Conservation (phyloP, 345 rosid genomes). For the Stellera chamaejasme region DNA sequence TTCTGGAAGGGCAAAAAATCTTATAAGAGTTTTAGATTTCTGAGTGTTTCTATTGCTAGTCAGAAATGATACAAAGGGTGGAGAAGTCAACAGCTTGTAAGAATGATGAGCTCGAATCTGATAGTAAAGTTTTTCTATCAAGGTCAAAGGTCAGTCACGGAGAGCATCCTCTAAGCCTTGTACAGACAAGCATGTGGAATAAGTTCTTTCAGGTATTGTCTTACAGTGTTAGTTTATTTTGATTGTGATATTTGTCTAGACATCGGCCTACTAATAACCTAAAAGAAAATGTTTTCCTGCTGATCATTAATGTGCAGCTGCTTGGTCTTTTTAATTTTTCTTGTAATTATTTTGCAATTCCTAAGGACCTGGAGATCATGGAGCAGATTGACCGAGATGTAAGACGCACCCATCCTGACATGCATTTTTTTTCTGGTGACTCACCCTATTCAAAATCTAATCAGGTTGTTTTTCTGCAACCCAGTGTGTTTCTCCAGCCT, state of each 20-base stretch:
- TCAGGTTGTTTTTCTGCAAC: slow-evolving; percentile 40
- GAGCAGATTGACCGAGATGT: slow-evolving; percentile 98
- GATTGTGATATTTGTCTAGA: too few relatives aligned
- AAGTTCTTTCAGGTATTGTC: slow-evolving; percentile 78
- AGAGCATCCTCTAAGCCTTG: slow-evolving; percentile 96
- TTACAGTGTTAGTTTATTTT: not conserved
- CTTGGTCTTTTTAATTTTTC: slow-evolving; percentile 1
- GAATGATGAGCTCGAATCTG: slow-evolving; percentile 37
- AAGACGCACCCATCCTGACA: slow-evolving; percentile 93
- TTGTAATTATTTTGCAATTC: slow-evolving; percentile 12
- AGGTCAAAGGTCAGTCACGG: slow-evolving; percentile 74
- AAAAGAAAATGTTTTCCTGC: too few relatives aligned
- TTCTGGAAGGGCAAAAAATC: not conserved
- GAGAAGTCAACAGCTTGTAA: slow-evolving; percentile 39
- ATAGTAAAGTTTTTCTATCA: slow-evolving; percentile 52
- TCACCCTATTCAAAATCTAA: slow-evolving; percentile 64
- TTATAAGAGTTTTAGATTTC: slow-evolving; percentile 22
- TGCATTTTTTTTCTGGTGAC: slow-evolving; percentile 92
- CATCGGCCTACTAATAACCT: too few relatives aligned
- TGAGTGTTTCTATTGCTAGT: slow-evolving; percentile 74
- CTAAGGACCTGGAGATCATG: slow-evolving; percentile 76
- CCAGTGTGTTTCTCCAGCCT: not conserved
- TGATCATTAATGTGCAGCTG: too few relatives aligned
- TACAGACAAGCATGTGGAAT: slow-evolving; percentile 90
- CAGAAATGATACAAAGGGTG: slow-evolving; percentile 84